Evolutionary conservation across 495 filamentous ascomycete genomes (phyloP).

Genomic region (Annulohypoxylon stygium): DNA sequence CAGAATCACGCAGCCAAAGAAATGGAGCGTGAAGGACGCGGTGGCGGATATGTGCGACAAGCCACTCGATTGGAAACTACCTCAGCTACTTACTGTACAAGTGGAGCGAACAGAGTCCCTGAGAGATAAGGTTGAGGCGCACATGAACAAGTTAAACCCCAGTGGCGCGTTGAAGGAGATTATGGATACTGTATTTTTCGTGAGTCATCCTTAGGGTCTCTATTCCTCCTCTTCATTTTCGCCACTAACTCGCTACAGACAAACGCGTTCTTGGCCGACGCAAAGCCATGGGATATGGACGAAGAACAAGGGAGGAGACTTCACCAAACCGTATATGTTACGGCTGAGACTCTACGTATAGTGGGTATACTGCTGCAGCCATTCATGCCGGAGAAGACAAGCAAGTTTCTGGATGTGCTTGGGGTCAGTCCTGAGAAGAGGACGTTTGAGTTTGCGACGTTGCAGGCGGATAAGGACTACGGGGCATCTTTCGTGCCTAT

Average conservation of each 20-base stretch:
- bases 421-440: constrained; percentile 74
- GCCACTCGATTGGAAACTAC: neutral
- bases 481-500: constrained; percentile 63
- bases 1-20: constrained; percentile 75
- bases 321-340: constrained; percentile 71
- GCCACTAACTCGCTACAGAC: constrained; percentile 63
- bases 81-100: constrained; percentile 10
- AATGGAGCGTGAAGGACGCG: constrained; percentile 71
- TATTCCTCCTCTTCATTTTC: neutral
- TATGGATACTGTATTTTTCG: constrained; percentile 71
- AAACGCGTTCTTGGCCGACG: constrained; percentile 73
- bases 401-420: constrained; percentile 79
- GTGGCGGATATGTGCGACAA: constrained; percentile 58
- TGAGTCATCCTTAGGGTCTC: constrained; percentile 40
- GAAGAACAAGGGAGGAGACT: constrained; percentile 36
- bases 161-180: constrained; percentile 73
- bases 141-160: constrained; percentile 76
- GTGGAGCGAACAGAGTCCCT: constrained; percentile 13
- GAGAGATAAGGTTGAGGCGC: constrained; percentile 54
- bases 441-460: constrained; percentile 66
- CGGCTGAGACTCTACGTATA: constrained; percentile 83
- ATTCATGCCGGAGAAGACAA: constrained; percentile 86
- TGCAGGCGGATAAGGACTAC: constrained; percentile 75
- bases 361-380: constrained; percentile 88
- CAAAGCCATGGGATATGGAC: constrained; percentile 53